These are phyloP conservation scores for Phaffia rhodozyma DNA, from an alignment of 1,284 basidiomycete genomes.

Conservation along the genomic window DNA sequence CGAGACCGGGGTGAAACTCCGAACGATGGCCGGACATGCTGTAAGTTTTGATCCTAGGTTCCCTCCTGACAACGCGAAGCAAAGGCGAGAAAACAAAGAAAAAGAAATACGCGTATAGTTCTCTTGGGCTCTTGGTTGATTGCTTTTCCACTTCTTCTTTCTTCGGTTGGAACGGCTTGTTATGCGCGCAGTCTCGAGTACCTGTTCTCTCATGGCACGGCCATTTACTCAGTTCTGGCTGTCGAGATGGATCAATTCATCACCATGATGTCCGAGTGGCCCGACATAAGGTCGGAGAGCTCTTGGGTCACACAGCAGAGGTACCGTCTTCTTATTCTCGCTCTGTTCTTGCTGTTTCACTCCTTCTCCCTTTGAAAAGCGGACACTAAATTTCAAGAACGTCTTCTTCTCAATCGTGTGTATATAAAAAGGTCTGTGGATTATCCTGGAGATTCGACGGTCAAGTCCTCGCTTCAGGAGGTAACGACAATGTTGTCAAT, in stretches of 20 bases:
- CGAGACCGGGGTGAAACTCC: constrained; percentile 61
- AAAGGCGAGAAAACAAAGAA: no score
- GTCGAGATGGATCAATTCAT: constrained; percentile 81
- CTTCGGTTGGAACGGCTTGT: neutral
- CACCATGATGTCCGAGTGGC: constrained; percentile 85
- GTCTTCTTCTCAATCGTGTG: neutral
- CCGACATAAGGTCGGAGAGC: constrained; percentile 75
- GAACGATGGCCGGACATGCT: constrained; percentile 72
- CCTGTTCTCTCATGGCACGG: constrained; percentile 73
- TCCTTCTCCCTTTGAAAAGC: neutral
- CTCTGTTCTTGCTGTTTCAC: neutral
- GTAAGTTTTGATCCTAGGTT: constrained; percentile 16
- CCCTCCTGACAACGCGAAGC: neutral
- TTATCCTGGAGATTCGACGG: constrained; percentile 62
- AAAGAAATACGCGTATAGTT: neutral
- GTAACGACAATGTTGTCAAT: constrained; percentile 93
- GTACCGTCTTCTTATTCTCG: constrained; percentile 40
- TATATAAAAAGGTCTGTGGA: constrained; percentile 28
- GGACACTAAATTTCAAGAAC: no score
- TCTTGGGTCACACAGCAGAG: constrained; percentile 78
- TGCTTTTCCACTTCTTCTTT: neutral
- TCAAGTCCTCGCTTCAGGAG: constrained; percentile 81
- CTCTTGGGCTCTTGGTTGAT: neutral
- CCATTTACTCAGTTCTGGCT: constrained; percentile 75
- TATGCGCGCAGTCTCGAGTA: constrained; percentile 49